Evolutionary conservation across 352 stramenopile species (phyloP), one percentile per base, ranked within the genome.

Genomic region (Globisporangium orthogonon): DNA sequence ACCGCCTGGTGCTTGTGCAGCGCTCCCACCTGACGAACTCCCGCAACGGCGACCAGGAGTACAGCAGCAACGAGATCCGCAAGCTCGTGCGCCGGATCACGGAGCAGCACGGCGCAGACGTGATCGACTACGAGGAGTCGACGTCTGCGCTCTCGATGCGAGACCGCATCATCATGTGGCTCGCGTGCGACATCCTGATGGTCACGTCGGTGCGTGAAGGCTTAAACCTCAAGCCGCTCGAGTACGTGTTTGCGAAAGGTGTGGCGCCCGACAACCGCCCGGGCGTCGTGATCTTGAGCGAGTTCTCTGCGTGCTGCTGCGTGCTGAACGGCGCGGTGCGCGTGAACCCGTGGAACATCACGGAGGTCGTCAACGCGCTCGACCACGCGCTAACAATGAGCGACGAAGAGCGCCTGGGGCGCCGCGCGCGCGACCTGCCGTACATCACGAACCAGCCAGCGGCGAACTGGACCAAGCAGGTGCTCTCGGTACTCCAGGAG

Each of bases 341-440:
- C 46, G 87, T 99, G 31, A 99, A 99, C 63, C 97, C 97, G 23
- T 99, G 95, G 83, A 97, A 98, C 65, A 96, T 98, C 50, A 85
- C 90, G 51, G 93, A 97, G 57, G 75, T 94, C 6, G 83, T 94
- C 11, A 91, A 87, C 37, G 76, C 86, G 9, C 76, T 99, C 48
- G 95, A 98, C 58, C 93, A 97, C 56, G 95, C 94, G 2, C 70
- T 98, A 33, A 97, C 77, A 2, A 98, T 98, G 94, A 80, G 74
- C 33, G 67, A 89, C 28, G 78, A 94, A 58, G 94, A 98, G 62
- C 84, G 86, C 7, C 58, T 87, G 61, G 90, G 87, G 5, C 90
- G 95, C 30, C 91, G 92, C 23, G 95, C 91, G 41, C 87, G 96
- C 40, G 97, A 99, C 66, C 83, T 99, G 61, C 89, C 95, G 48